phyloP scores from a whole-genome alignment of 1,139 yeast species.

The Saccharomyces hybrid region DNA sequence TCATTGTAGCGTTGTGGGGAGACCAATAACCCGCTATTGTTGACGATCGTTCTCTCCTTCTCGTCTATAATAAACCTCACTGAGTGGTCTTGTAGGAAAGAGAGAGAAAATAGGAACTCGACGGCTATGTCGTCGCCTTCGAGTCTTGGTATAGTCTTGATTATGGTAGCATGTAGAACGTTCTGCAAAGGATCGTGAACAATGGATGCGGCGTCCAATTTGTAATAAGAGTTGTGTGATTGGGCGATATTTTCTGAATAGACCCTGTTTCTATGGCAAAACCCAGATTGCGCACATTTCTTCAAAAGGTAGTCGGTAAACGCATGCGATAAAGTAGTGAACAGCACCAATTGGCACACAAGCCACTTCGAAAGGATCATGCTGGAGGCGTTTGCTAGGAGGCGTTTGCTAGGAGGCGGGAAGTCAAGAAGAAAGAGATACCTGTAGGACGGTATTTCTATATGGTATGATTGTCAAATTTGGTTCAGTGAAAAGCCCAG shows the following conservation, averaged over 20 bases:
- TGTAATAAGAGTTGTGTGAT: slow-evolving; percentile 43
- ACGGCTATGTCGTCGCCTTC: slow-evolving; percentile 13
- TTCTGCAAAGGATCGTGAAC: slow-evolving; percentile 23
- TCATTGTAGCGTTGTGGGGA: slow-evolving; percentile 50
- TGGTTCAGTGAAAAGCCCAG: too few relatives aligned
- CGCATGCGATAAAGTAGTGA: slow-evolving; percentile 9
- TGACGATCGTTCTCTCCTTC: slow-evolving; percentile 29
- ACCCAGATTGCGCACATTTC: slow-evolving; percentile 75
- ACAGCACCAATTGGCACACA: slow-evolving; percentile 2
- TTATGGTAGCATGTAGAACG: slow-evolving; percentile 19
- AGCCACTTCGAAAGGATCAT: not conserved
- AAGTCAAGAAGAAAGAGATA: too few relatives aligned
- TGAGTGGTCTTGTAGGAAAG: slow-evolving; percentile 44
- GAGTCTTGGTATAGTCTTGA: slow-evolving; percentile 17
- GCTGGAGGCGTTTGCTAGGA: not conserved
- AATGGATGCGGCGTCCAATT: slow-evolving; percentile 41
- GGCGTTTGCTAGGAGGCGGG: too few relatives aligned
- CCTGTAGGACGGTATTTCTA: too few relatives aligned
- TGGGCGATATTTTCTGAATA: slow-evolving; percentile 47
- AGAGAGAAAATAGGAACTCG: slow-evolving; percentile 51
- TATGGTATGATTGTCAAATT: too few relatives aligned
- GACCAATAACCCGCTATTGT: not conserved
- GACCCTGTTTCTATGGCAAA: slow-evolving; percentile 73
- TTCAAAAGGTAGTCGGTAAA: slow-evolving; percentile 49
- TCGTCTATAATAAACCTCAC: slow-evolving; percentile 60